A percentile compares a stretch with the other conserved stretches of the same genome.
Evolutionary conservation across 331 rosid species (phyloP).

Genomic region (Acacia concinna): DNA sequence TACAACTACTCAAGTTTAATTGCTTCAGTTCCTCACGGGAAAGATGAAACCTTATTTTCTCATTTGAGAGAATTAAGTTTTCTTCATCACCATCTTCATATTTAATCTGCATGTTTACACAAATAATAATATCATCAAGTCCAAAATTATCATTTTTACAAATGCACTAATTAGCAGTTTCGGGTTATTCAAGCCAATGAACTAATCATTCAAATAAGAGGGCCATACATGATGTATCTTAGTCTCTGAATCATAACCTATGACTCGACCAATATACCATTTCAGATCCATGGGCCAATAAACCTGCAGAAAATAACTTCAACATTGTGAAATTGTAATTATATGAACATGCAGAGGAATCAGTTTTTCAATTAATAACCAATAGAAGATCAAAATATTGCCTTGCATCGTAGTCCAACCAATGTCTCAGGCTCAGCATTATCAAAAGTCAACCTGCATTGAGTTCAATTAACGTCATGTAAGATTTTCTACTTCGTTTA

Average conservation of each 20-base stretch:
- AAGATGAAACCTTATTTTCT: constrained; percentile 71
- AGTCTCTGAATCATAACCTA: constrained; percentile 56
- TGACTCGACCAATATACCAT: constrained; percentile 70
- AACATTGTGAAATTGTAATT: constrained; percentile 23
- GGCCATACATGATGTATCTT: constrained; percentile 68
- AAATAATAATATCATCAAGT: constrained; percentile 18
- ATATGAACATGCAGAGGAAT: constrained; percentile 22
- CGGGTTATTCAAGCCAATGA: constrained; percentile 13
- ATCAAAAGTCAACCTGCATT: constrained; percentile 70
- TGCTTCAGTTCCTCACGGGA: constrained; percentile 79
- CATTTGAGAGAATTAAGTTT: constrained; percentile 66
- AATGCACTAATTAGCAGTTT: constrained; percentile 7
- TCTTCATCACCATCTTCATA: constrained; percentile 85
- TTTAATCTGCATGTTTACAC: constrained; percentile 61
- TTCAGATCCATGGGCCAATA: constrained; percentile 93
- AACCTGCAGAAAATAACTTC: constrained; percentile 59
- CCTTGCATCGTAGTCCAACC: constrained; percentile 95
- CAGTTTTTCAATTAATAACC: neutral
- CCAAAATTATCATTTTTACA: constrained; percentile 11
- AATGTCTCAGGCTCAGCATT: constrained; percentile 67
- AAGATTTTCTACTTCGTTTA: constrained; percentile 18
- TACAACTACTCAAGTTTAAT: constrained; percentile 66
- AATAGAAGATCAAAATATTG: constrained; percentile 35
- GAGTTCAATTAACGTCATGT: constrained; percentile 28
- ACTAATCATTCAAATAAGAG: constrained; percentile 11